Evolutionary conservation across 1,284 basidiomycete species (phyloP).

Genomic region (Fomitopsis betulina): DNA sequence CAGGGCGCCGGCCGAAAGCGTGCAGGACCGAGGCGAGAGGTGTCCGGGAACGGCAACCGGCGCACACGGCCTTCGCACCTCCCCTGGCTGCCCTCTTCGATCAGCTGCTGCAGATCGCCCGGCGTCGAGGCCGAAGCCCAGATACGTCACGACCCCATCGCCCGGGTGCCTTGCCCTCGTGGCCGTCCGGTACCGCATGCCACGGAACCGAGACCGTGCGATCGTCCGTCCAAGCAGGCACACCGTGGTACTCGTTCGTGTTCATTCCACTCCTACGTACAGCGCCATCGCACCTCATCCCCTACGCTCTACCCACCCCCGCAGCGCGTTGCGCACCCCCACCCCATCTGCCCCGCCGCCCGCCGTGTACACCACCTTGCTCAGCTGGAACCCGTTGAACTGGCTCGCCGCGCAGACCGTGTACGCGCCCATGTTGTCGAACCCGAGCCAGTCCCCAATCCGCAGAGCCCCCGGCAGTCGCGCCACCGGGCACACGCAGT

Average conservation of each 20-base stretch:
- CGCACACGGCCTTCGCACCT: too few relatives aligned
- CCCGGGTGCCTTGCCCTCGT: constrained; percentile 8
- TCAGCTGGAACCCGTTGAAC: constrained; percentile 61
- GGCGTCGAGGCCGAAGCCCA: constrained; percentile 11
- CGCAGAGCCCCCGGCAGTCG: constrained; percentile 48
- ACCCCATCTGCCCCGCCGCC: constrained; percentile 33
- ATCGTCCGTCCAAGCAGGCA: not conserved
- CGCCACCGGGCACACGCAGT: constrained; percentile 53
- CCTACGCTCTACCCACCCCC: constrained; percentile 18
- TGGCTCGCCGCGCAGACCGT: constrained; percentile 72
- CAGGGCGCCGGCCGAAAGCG: not conserved
- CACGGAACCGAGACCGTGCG: constrained; percentile 15
- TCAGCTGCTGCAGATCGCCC: constrained; percentile 17
- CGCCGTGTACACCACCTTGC: constrained; percentile 40
- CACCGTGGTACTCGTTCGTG: not conserved
- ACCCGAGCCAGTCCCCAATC: constrained; percentile 79
- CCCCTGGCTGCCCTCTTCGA: constrained; percentile 14
- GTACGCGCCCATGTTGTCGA: constrained; percentile 79
- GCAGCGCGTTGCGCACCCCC: constrained; percentile 33
- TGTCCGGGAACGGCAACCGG: not conserved
- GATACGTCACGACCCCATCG: constrained; percentile 17
- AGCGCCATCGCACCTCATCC: not conserved
- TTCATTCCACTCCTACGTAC: not conserved
- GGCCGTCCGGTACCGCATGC: constrained; percentile 14
- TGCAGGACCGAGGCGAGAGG: not conserved